Base-by-base conservation (phyloP, 2,329 filamentous ascomycete species). In the Cercospora nicotianae region DNA sequence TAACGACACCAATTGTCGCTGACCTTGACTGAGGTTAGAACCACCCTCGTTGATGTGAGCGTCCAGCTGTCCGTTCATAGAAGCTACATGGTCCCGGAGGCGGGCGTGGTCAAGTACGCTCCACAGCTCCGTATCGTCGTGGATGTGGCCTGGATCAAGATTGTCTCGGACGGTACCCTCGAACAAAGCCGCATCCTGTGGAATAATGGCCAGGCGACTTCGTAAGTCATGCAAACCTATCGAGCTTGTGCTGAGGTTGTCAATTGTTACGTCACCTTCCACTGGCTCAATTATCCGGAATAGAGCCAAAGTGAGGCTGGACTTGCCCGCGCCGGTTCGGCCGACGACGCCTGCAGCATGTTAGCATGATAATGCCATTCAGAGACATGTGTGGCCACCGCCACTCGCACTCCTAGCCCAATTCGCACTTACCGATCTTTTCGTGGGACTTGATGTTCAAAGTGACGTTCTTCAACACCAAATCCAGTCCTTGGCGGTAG, bases 41-140 rank as follows among this genome's bases (percentile, higher is more conserved):
- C 95, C 95, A 85, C 91, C 95, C 91, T 99, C 96, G 75, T 96
- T 87, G 71, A 99, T 90, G 78, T 87, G 90, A 60, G 94, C 93
- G 81, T 98, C 95, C 18, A 99, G 86, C 73, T 93, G 92, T 71
- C 94, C 94, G 55, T 90, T 87, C 93, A 99, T 96, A 72, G 85
- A 87, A 2, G 90, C 83, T 69, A 99, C 87, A 81, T 98, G 92
- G 69, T 97, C 93, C 80, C 95, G 96, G 66, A 99, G 85, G 76
- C 94, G 90, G 68, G 95, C 95, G 81, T 98, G 94, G 79, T 97
- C 94, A 92, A 76, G 74, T 3, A 72, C 67, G 64, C 91, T 96
- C 95, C 95, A 99, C 36, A 99, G 85, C 78, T 98, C 95, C 5
- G 94, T 97, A 80, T 99, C 96, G 80, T 97, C 94, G 77, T 97